Evolutionary conservation across 2,329 filamentous ascomycete species (phyloP).

Genomic region (Arthroderma uncinatum): DNA sequence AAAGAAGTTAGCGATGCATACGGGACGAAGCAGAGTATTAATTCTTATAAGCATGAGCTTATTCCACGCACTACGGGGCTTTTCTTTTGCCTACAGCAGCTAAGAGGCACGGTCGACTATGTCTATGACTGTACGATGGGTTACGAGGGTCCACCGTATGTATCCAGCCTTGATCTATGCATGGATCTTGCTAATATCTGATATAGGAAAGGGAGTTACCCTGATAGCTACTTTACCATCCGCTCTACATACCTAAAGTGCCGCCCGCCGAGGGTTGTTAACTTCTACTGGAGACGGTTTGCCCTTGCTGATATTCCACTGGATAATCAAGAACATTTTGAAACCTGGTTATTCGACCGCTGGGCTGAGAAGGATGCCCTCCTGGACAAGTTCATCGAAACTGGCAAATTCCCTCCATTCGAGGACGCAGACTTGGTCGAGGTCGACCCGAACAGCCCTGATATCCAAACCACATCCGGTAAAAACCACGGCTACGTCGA

Average conservation of each 20-base stretch:
- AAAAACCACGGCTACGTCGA: slow-evolving; percentile 21
- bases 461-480: slow-evolving; percentile 21
- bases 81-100: slow-evolving; percentile 49
- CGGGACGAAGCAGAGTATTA: slow-evolving; percentile 46
- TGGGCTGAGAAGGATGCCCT: slow-evolving; percentile 91
- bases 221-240: slow-evolving; percentile 84
- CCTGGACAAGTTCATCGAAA: slow-evolving; percentile 69
- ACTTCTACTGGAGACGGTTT: slow-evolving; percentile 92
- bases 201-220: slow-evolving; percentile 61
- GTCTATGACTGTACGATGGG: slow-evolving; percentile 76
- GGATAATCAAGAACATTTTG: slow-evolving; percentile 61
- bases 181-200: slow-evolving; percentile 3
- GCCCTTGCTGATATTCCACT: slow-evolving; percentile 69
- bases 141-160: slow-evolving; percentile 86
- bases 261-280: slow-evolving; percentile 82
- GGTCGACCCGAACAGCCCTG: slow-evolving; percentile 26
- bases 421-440: slow-evolving; percentile 44
- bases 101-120: slow-evolving; percentile 50
- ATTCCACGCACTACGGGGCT: slow-evolving; percentile 51
- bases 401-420: slow-evolving; percentile 62
- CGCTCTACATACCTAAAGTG: slow-evolving; percentile 81
- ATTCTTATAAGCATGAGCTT: slow-evolving; percentile 49
- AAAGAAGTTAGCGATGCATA: slow-evolving; percentile 46
- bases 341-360: slow-evolving; percentile 69
- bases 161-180: slow-evolving; percentile 20